Conservation (phyloP, 352 stramenopile genomes). For the Globisporangium echinulatum region DNA sequence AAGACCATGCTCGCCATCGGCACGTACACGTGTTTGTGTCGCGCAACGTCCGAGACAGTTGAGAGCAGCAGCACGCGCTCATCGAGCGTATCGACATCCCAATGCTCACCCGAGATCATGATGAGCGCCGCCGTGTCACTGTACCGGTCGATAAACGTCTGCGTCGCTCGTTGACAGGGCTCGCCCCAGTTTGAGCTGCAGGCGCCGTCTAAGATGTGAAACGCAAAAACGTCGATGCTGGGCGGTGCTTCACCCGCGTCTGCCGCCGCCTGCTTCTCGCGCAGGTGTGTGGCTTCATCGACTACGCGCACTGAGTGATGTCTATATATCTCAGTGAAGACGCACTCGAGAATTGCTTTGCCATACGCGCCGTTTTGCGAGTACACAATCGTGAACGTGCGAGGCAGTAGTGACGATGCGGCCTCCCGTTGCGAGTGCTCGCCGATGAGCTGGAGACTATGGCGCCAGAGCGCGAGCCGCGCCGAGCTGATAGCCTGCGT, state of each 20-base stretch:
- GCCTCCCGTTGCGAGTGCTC: too few species aligned
- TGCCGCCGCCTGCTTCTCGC: conserved; percentile 1
- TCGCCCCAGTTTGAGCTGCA: too few species aligned
- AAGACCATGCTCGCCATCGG: conserved; percentile 38
- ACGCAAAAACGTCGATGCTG: conserved; percentile 27
- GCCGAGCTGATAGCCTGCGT: conserved; percentile 1
- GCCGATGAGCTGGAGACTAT: conserved; percentile 15
- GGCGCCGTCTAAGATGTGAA: conserved; percentile 7
- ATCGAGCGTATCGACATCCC: conserved; percentile 16
- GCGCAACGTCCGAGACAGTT: conserved; percentile 12
- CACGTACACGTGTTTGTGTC: conserved; percentile 17
- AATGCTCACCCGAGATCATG: conserved; percentile 29
- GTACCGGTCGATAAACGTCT: conserved; percentile 6
- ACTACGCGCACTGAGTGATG: conserved; percentile 22
- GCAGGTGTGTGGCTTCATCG: conserved; percentile 10
- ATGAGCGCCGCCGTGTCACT: conserved; percentile 9
- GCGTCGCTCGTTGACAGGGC: conserved; percentile 5
- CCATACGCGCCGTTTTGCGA: conserved; percentile 5
- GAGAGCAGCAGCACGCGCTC: conserved; percentile 27
- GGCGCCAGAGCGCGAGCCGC: conserved; percentile 22
- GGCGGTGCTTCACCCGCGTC: neutral
- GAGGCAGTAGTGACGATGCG: conserved; percentile 3
- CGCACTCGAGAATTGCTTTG: conserved; percentile 22
- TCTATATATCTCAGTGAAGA: conserved; percentile 23
- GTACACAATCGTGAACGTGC: conserved; percentile 18